Evolutionary conservation across 2,329 filamentous ascomycete species (phyloP).

Genomic region (Fusarium tupiense): DNA sequence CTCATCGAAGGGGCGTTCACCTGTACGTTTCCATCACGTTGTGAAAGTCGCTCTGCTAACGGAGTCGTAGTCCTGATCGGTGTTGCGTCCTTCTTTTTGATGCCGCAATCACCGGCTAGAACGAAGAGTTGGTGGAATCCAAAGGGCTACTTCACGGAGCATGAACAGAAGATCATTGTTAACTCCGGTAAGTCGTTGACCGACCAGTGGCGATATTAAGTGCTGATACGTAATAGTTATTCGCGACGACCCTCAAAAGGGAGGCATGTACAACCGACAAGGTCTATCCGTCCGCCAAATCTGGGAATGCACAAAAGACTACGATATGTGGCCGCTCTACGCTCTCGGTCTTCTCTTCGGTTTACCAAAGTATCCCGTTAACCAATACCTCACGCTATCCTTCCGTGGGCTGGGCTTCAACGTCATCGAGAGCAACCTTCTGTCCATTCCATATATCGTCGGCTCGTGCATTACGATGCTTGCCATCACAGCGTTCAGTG

Average conservation of each 20-base stretch:
- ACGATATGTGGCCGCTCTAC: constrained; percentile 64
- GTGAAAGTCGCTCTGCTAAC: accelerated
- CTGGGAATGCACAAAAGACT: constrained; percentile 59
- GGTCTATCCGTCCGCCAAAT: constrained; percentile 55
- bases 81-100: not conserved
- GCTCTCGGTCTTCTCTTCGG: constrained; percentile 58
- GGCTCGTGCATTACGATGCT: constrained; percentile 58
- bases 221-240: constrained; percentile 38
- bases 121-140: not conserved
- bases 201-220: not conserved
- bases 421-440: constrained; percentile 63
- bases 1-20: constrained; percentile 46
- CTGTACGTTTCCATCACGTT: accelerated
- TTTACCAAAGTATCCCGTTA: constrained; percentile 57
- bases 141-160: not conserved
- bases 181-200: not conserved
- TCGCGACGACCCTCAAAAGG: constrained; percentile 66
- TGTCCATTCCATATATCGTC: constrained; percentile 59
- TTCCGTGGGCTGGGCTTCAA: constrained; percentile 60
- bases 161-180: constrained; percentile 65
- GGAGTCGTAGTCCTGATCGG: not conserved
- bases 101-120: not conserved
- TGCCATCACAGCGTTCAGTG: constrained; percentile 53
- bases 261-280: constrained; percentile 65
- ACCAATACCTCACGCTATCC: constrained; percentile 61